A percentile compares a stretch with the other conserved stretches of the same genome.
phyloP scores from a whole-genome alignment of 768 basidiomycete genomes.

The Mycena crocata region DNA sequence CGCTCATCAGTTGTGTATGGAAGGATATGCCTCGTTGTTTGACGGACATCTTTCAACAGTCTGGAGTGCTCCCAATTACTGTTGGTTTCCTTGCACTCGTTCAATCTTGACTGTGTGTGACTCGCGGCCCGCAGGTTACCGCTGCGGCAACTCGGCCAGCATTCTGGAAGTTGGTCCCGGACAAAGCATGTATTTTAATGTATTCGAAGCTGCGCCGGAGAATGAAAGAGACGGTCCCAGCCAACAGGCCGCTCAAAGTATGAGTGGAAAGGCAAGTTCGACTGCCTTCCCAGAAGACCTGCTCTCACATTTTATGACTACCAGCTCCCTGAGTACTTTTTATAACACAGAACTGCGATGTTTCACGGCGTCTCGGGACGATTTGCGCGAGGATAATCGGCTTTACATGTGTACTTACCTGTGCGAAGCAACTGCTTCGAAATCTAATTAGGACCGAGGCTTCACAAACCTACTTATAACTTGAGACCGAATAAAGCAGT shows the following conservation, averaged over 20 bases:
- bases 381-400: slow-evolving; percentile 20
- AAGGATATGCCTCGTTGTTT: slow-evolving; percentile 97
- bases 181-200: slow-evolving; percentile 92
- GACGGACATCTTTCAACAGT: slow-evolving; percentile 96
- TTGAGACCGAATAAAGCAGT: background rate
- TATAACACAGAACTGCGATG: too few species aligned
- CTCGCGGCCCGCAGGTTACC: slow-evolving; percentile 58
- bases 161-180: slow-evolving; percentile 96
- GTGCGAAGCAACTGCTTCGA: slow-evolving; percentile 4
- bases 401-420: slow-evolving; percentile 14
- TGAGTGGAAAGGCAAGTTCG: slow-evolving; percentile 71
- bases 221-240: slow-evolving; percentile 93
- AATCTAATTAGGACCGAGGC: slow-evolving; percentile 4
- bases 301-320: background rate
- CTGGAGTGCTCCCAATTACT: slow-evolving; percentile 99
- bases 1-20: slow-evolving; percentile 99
- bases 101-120: background rate
- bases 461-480: background rate
- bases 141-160: slow-evolving; percentile 97
- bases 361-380: background rate
- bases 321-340: slow-evolving; percentile 87
- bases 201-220: slow-evolving; percentile 98
- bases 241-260: slow-evolving; percentile 80
- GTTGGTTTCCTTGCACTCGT: slow-evolving; percentile 39
- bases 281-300: background rate